Conservation (phyloP, 768 basidiomycete genomes). For the Suillus variegatus region DNA sequence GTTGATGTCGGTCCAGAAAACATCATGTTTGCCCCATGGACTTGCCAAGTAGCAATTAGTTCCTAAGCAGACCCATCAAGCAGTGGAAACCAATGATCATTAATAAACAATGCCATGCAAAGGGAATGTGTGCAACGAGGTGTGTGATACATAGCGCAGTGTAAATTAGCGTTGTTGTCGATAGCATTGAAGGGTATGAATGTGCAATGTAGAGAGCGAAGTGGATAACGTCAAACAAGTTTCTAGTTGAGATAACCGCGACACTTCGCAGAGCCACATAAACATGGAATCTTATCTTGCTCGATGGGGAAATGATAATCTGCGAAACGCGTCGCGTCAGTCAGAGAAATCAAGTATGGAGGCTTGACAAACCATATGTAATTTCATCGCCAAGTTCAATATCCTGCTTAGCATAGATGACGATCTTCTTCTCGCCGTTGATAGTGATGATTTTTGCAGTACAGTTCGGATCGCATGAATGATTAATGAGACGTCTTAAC, state of each 20-base stretch:
- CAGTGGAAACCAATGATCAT: slow-evolving; percentile 7
- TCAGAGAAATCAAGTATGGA: not conserved
- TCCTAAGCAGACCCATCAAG: not conserved
- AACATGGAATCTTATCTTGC: slow-evolving; percentile 94
- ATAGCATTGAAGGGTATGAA: slow-evolving; percentile 15
- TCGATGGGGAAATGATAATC: slow-evolving; percentile 99
- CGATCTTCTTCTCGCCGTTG: slow-evolving; percentile 95
- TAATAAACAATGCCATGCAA: slow-evolving; percentile 14
- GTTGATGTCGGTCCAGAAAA: not conserved
- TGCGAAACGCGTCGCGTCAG: slow-evolving; percentile 29
- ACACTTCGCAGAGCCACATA: slow-evolving; percentile 89
- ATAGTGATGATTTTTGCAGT: slow-evolving; percentile 91
- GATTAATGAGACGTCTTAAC: slow-evolving; percentile 91
- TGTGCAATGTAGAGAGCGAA: slow-evolving; percentile 13
- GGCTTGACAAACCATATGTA: slow-evolving; percentile 76
- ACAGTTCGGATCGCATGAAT: slow-evolving; percentile 95
- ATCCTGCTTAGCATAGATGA: slow-evolving; percentile 97
- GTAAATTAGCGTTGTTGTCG: slow-evolving; percentile 18
- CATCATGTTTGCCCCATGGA: not conserved
- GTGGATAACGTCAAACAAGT: slow-evolving; percentile 10
- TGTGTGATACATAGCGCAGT: slow-evolving; percentile 33
- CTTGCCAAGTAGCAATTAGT: not conserved
- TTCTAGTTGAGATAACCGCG: slow-evolving; percentile 94
- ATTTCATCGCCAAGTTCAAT: slow-evolving; percentile 98
- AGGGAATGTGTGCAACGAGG: slow-evolving; percentile 24